A percentile compares a stretch with the other conserved stretches of the same genome.
Evolutionary conservation across 2,329 filamentous ascomycete genomes (phyloP).

Genomic region (Colletotrichum lindemuthianum): DNA sequence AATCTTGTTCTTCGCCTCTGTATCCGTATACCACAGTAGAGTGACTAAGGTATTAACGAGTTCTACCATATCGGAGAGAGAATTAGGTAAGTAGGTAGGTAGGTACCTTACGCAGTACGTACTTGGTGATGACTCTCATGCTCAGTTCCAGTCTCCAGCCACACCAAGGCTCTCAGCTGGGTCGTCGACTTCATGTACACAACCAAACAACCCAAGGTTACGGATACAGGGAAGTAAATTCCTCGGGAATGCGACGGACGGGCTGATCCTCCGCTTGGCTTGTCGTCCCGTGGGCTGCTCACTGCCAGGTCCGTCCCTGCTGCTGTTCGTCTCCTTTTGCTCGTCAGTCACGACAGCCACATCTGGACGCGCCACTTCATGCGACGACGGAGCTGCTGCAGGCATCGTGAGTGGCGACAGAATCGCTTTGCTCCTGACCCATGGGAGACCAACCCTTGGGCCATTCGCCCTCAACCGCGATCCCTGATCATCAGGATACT

Average conservation of each 20-base stretch:
- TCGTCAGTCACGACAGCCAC: conserved; percentile 1
- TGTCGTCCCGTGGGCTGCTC: background rate
- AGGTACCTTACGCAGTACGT: no score
- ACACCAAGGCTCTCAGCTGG: conserved; percentile 12
- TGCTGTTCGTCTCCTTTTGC: background rate
- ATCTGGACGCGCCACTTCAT: conserved; percentile 22
- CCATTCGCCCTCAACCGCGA: background rate
- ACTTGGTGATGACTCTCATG: no score
- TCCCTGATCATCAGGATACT: conserved; percentile 7
- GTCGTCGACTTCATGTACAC: background rate
- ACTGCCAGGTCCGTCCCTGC: background rate
- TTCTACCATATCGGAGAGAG: no score
- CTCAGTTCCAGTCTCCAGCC: conserved; percentile 15
- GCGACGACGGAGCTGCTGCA: conserved; percentile 14
- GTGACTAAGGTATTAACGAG: no score
- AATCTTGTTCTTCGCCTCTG: no score
- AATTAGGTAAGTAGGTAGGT: no score
- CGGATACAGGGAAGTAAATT: no score
- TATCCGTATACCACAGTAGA: no score
- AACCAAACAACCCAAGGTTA: no score
- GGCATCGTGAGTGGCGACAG: conserved; percentile 19
- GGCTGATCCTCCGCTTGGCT: conserved; percentile 22
- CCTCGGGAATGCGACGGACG: background rate
- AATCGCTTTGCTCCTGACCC: conserved; percentile 3
- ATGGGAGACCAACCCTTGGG: conserved; percentile 21